These are phyloP conservation scores for Stephania cephalantha DNA, from an alignment of 164 flowering plant species.

Conservation along the genomic window DNA sequence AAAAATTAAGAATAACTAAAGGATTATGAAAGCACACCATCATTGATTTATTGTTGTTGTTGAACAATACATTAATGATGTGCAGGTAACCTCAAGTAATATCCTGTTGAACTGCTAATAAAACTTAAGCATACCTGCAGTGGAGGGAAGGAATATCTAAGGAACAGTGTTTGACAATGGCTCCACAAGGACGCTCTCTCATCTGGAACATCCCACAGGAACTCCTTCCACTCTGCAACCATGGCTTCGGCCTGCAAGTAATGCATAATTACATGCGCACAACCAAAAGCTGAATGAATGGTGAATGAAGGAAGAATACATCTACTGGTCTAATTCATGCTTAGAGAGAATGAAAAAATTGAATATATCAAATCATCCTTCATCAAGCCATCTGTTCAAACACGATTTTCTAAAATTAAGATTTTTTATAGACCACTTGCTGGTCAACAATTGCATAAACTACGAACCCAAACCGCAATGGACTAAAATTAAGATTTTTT, in stretches of 20 bases:
- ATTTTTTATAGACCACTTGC: not conserved
- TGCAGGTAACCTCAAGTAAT: not conserved
- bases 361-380: not conserved
- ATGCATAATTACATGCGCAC: not conserved
- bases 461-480: not conserved
- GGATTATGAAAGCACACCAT: no score
- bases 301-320: not conserved
- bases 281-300: not conserved
- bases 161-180: conserved; percentile 85
- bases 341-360: not conserved
- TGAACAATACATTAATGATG: no score
- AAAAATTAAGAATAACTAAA: not conserved
- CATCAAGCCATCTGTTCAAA: not conserved
- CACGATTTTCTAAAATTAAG: no score
- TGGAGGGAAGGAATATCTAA: conserved; percentile 80
- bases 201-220: conserved; percentile 98
- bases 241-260: conserved; percentile 82
- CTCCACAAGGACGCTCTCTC: conserved; percentile 95
- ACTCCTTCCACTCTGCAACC: conserved; percentile 99
- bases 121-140: conserved; percentile 41
- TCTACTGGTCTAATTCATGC: not conserved
- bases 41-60: no score
- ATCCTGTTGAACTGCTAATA: not conserved
- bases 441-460: not conserved
- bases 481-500: not conserved